phyloP scores from a whole-genome alignment of 2,329 filamentous ascomycete genomes.

The Bisporella sp. region DNA sequence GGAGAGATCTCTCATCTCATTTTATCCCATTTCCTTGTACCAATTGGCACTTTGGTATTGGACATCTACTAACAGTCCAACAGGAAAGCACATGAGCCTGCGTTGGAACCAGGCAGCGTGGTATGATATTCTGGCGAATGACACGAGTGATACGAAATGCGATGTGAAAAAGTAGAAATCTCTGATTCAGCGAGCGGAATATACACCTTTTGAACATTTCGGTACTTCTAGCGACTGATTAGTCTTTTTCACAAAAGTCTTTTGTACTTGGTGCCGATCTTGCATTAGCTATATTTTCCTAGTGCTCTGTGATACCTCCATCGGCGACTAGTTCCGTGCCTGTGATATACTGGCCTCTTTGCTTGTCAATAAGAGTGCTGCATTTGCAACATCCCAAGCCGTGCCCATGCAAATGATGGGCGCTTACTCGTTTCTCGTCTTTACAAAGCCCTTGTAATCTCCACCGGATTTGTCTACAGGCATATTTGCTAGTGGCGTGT shows the following conservation, averaged over 20 bases:
- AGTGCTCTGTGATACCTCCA: constrained; percentile 36
- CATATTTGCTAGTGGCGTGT: constrained; percentile 43
- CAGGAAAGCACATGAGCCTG: constrained; percentile 12
- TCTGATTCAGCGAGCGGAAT: too few relatives aligned
- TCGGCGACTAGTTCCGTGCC: constrained; percentile 46
- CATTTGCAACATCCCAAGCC: constrained; percentile 52
- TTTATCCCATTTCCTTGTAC: too few relatives aligned
- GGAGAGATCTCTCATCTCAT: too few relatives aligned
- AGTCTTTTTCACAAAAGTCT: too few relatives aligned
- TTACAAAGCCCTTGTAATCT: constrained; percentile 42
- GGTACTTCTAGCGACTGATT: too few relatives aligned
- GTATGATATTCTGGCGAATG: constrained; percentile 8
- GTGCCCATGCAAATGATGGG: constrained; percentile 53
- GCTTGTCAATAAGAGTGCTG: constrained; percentile 41
- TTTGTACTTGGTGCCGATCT: too few relatives aligned
- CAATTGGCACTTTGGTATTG: too few relatives aligned
- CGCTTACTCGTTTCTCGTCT: constrained; percentile 46
- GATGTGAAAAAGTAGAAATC: neutral
- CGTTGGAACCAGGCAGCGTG: constrained; percentile 17
- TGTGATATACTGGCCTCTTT: constrained; percentile 44
- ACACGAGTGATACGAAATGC: neutral
- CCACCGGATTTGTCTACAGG: constrained; percentile 38
- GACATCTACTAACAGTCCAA: too few relatives aligned
- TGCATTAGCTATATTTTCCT: constrained; percentile 18
- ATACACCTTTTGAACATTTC: too few relatives aligned